These are phyloP conservation scores for Kalmusia sp. DNA, from an alignment of 2,329 filamentous ascomycete species.

Conservation along the genomic window DNA sequence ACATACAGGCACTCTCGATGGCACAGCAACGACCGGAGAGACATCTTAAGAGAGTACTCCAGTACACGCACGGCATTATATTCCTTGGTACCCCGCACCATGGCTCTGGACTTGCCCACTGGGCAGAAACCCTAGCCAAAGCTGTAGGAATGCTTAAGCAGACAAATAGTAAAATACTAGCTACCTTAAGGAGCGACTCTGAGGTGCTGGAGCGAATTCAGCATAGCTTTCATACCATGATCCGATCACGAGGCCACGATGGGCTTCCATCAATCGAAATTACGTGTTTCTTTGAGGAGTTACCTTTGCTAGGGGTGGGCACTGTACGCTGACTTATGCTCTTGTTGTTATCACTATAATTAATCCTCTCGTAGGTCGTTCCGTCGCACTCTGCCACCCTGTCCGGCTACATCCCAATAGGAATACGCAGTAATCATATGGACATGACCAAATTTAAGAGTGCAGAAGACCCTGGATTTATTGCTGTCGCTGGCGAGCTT, in stretches of 20 bases:
- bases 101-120: constrained; percentile 36
- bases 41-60: constrained; percentile 29
- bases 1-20: constrained; percentile 10
- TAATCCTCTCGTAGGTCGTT: constrained; percentile 42
- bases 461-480: constrained; percentile 22
- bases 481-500: constrained; percentile 19
- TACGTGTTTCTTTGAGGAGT: constrained; percentile 36
- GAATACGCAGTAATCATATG: constrained; percentile 31
- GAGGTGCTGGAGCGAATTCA: constrained; percentile 39
- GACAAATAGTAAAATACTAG: constrained; percentile 31
- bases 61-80: constrained; percentile 36
- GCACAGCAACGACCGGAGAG: constrained; percentile 23
- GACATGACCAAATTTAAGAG: constrained; percentile 33
- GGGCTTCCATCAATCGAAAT: constrained; percentile 28
- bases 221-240: constrained; percentile 37
- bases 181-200: constrained; percentile 22
- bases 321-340: too few species aligned
- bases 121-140: constrained; percentile 34
- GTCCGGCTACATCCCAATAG: constrained; percentile 38
- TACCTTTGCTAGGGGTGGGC: constrained; percentile 31
- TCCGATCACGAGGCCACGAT: constrained; percentile 23
- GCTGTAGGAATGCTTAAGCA: constrained; percentile 39
- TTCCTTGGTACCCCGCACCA: constrained; percentile 50
- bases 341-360: too few species aligned
- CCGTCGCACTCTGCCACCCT: constrained; percentile 35